These are phyloP conservation scores for Trametes cinnabarina DNA, from an alignment of 768 basidiomycete genomes.

Conservation along the genomic window DNA sequence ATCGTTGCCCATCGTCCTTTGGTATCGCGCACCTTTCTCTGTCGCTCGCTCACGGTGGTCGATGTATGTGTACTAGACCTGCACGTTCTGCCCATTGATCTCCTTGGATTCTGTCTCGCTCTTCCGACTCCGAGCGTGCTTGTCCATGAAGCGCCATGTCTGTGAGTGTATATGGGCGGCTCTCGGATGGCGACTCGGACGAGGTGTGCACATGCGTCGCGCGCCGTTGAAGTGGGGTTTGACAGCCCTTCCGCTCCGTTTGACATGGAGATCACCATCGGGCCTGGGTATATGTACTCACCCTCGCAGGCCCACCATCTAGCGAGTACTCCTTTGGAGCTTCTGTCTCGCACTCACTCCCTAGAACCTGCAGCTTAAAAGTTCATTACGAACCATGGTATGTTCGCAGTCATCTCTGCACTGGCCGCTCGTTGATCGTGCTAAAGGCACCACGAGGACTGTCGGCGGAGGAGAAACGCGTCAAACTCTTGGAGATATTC, in stretches of 20 bases:
- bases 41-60: conserved; percentile 8
- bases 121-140: neutral
- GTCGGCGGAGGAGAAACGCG: conserved; percentile 86
- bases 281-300: no score
- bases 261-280: no score
- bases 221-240: neutral
- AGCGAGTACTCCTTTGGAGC: no score
- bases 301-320: no score
- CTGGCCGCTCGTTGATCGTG: neutral
- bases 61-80: conserved; percentile 19
- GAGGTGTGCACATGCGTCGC: no score
- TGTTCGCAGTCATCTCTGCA: neutral
- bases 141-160: no score
- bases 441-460: conserved; percentile 75
- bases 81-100: conserved; percentile 8
- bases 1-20: conserved; percentile 11
- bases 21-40: no score
- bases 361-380: no score
- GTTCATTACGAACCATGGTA: no score
- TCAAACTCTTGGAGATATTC: conserved; percentile 88
- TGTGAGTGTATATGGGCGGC: no score
- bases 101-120: neutral
- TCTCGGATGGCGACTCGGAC: no score
- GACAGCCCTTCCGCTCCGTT: neutral
- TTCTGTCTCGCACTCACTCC: no score